A percentile compares a stretch with the other conserved stretches of the same genome.
Evolutionary conservation across 768 basidiomycete species (phyloP).

Genomic region (Rhodotorula diobovata): DNA sequence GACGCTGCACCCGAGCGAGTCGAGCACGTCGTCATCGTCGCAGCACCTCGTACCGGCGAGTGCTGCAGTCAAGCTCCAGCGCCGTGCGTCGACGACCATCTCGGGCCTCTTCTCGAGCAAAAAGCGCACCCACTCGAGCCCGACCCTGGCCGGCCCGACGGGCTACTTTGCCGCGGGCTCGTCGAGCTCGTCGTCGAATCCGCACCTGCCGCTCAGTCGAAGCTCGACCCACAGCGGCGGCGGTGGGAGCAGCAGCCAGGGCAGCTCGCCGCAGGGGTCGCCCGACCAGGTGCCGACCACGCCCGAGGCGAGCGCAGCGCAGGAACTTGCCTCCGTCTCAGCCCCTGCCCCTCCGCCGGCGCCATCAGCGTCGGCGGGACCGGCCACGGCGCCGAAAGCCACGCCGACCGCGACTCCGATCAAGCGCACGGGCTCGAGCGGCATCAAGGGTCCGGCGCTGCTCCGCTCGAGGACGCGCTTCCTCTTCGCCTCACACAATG

Average conservation of each 20-base stretch:
- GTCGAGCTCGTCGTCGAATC: conserved; percentile 17
- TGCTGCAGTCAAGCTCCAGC: conserved; percentile 24
- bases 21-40: background rate
- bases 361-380: background rate
- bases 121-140: conserved; percentile 16
- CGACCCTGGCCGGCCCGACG: conserved; percentile 4
- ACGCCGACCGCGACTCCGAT: background rate
- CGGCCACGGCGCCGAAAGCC: background rate
- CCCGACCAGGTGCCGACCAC: conserved; percentile 1
- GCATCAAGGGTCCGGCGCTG: background rate
- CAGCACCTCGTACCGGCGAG: background rate
- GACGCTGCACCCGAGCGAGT: background rate
- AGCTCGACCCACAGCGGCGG: background rate
- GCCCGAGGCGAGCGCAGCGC: background rate
- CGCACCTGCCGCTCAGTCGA: conserved; percentile 7
- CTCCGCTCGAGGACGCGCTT: conserved; percentile 2
- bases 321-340: background rate
- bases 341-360: background rate
- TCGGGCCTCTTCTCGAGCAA: conserved; percentile 12
- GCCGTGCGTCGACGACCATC: conserved; percentile 22
- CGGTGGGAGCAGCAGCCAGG: background rate
- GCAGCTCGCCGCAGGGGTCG: background rate
- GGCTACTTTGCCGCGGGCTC: conserved; percentile 12
- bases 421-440: background rate
- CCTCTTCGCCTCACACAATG: conserved; percentile 6